Evolutionary conservation across 176 grass and related monocot genomes (phyloP).

Genomic region (Carex kokanica): DNA sequence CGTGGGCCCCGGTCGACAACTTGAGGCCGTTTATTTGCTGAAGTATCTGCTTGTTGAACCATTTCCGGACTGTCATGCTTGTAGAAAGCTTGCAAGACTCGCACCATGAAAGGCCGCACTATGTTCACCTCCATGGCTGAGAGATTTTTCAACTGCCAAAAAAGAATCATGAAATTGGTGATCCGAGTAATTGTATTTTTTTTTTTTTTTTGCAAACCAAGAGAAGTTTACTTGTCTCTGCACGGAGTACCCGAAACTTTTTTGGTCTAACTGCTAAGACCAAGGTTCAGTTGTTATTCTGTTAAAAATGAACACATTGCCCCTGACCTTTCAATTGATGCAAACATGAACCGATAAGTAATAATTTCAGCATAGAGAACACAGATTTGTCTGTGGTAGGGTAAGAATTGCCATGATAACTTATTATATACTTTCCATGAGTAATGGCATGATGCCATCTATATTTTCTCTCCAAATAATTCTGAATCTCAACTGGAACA

Average conservation of each 20-base stretch:
- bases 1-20: conserved; percentile 55
- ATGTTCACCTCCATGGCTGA: conserved; percentile 98
- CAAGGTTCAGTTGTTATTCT: not conserved
- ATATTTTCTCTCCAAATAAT: not conserved
- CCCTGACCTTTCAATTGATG: not conserved
- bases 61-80: conserved; percentile 91
- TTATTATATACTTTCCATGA: not conserved
- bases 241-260: not conserved
- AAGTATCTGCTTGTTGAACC: conserved; percentile 61
- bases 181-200: too few species aligned
- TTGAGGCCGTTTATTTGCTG: conserved; percentile 35
- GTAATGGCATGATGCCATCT: not conserved
- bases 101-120: conserved; percentile 91
- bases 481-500: not conserved
- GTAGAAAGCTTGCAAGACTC: conserved; percentile 87
- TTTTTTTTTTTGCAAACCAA: not conserved
- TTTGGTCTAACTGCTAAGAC: not conserved
- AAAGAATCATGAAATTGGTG: not conserved
- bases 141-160: conserved; percentile 89
- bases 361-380: not conserved
- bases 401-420: not conserved
- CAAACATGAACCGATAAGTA: not conserved
- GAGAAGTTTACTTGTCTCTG: not conserved
- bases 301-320: not conserved
- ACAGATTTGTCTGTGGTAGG: not conserved